Conservation (phyloP, 768 basidiomycete genomes). For the Rhodosporidiobolus sp. region DNA sequence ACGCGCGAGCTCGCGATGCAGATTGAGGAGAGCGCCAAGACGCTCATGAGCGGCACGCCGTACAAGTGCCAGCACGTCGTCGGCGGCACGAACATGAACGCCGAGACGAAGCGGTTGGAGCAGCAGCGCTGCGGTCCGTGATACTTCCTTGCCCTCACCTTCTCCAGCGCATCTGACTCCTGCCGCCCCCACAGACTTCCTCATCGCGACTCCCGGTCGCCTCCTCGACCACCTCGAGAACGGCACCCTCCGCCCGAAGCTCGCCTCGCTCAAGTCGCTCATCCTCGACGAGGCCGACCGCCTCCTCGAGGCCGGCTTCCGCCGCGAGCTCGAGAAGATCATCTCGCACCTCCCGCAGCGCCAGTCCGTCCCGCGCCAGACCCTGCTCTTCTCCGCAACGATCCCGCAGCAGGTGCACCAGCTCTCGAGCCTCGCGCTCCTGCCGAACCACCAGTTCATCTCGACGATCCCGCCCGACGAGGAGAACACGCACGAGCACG, state of each 20-base stretch:
- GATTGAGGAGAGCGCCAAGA: constrained; percentile 72
- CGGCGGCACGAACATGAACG: constrained; percentile 57
- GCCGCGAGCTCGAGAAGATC: constrained; percentile 46
- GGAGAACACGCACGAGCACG: constrained; percentile 62
- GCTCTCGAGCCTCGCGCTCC: constrained; percentile 51
- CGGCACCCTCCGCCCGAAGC: constrained; percentile 48
- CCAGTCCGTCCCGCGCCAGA: constrained; percentile 46
- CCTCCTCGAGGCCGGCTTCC: constrained; percentile 50
- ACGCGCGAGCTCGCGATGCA: constrained; percentile 51
- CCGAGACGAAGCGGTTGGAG: constrained; percentile 47
- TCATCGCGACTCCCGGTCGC: constrained; percentile 51
- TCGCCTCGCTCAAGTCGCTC: constrained; percentile 52
- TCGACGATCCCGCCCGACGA: constrained; percentile 61
- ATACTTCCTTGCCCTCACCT: constrained; percentile 47
- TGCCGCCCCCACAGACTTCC: constrained; percentile 53
- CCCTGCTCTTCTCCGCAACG: constrained; percentile 53
- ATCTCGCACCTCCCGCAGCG: constrained; percentile 32
- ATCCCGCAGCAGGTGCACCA: constrained; percentile 52
- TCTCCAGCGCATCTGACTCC: constrained; percentile 29
- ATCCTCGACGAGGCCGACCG: constrained; percentile 52
- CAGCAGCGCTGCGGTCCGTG: constrained; percentile 41
- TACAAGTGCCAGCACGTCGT: constrained; percentile 56
- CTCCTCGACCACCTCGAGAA: constrained; percentile 51
- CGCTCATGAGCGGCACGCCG: constrained; percentile 65
- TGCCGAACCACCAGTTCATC: constrained; percentile 52